phyloP scores from a whole-genome alignment of 129 eudicot species.

The Glebionis coronaria region DNA sequence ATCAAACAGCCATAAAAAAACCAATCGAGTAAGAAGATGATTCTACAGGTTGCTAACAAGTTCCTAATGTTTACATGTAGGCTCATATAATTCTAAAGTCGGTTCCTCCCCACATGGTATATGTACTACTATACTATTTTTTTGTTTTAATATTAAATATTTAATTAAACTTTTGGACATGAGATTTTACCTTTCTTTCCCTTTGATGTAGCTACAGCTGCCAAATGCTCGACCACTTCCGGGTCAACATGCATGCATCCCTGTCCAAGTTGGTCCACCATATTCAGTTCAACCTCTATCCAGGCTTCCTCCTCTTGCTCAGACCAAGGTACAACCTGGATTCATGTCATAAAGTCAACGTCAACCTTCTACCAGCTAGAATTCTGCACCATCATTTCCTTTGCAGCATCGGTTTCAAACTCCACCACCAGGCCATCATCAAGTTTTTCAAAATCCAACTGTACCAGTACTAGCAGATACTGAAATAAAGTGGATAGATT shows the following conservation, averaged over 20 bases:
- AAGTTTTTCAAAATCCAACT: conserved; percentile 37
- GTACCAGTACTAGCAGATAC: conserved; percentile 33
- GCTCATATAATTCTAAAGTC: conserved; percentile 72
- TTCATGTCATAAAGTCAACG: conserved; percentile 39
- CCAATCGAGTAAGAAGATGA: too few relatives aligned
- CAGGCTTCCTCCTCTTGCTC: conserved; percentile 67
- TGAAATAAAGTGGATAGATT: too few relatives aligned
- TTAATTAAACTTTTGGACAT: background rate
- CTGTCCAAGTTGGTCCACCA: conserved; percentile 44
- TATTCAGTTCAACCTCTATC: conserved; percentile 47
- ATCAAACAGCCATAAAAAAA: too few relatives aligned
- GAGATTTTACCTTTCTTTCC: background rate
- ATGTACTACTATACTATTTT: too few relatives aligned
- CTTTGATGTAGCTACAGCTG: too few relatives aligned
- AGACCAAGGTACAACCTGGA: conserved; percentile 40
- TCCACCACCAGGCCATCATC: conserved; percentile 49
- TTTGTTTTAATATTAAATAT: background rate
- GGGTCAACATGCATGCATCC: too few relatives aligned
- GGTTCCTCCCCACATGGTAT: too few relatives aligned
- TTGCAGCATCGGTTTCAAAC: conserved; percentile 57
- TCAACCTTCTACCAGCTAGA: conserved; percentile 43
- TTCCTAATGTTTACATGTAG: conserved; percentile 43
- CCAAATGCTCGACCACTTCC: too few relatives aligned
- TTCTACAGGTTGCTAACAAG: too few relatives aligned
- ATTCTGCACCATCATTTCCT: too few relatives aligned